Base-by-base conservation (phyloP, 352 stramenopile species). In the Stramenopiles sp. region DNA sequence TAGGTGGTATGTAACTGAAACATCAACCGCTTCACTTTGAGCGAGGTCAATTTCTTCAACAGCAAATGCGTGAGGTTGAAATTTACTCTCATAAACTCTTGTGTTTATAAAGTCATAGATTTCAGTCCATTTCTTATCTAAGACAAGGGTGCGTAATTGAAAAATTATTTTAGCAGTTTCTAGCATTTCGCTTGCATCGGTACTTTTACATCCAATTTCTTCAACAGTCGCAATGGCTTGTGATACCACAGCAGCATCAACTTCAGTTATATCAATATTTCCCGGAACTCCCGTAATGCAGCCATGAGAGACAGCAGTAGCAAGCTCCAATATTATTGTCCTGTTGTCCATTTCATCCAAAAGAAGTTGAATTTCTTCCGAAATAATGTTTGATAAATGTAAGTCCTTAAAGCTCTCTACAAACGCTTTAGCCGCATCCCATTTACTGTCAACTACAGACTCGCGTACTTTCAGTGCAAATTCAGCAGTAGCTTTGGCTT, bases 31-130 rank as follows among this genome's bases (percentile, higher is more conserved):
- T 33, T 78, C 30, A 8, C 71, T 31, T 8, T 78, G 31, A 33
- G 71, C 71, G 4, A 78, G 71, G 4, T 78, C 71, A 14, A 78
- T 78, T 33, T 78, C 71, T 33, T 78, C 71, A 14, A 78, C 22
- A 14, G 71, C 71, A 31, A 78, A 33, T 14, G 71, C 30, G 22
- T 33, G 30, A 4, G 71, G 71, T 14, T 78, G 30, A 31, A 78
- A 33, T 14, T 31, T 8, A 14, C 71, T 33, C 14, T 78, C 71
- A 14, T 78, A 78, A 14, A 78, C 4, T 31, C 14, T 78, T 33
- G 30, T 33, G 71, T 78, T 31, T 31, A 78, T 14, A 78, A 33
- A 33, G 31, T 78, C 71, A 14, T 78, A 78, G 8, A 78, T 33
- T 78, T 31, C 30, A 78, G 30, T 78, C 71, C 71, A 78, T 33